These are phyloP conservation scores for Globisporangium nodosum DNA, from an alignment of 352 stramenopile genomes.

Conservation along the genomic window DNA sequence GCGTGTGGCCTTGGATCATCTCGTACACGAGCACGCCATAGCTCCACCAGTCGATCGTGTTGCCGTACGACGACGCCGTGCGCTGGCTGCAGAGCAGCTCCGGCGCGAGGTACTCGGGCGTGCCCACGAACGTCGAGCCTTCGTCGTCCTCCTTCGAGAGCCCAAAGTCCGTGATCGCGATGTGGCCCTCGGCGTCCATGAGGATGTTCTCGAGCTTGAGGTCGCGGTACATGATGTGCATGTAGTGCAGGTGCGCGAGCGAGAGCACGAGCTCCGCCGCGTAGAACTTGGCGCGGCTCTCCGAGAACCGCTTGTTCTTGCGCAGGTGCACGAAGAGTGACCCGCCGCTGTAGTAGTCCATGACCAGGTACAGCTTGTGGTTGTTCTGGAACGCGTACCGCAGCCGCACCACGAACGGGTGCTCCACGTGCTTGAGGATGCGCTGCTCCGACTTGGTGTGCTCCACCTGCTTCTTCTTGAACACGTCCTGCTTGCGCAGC, in stretches of 20 bases:
- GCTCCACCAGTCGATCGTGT: constrained; percentile 87
- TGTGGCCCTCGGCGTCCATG: constrained; percentile 79
- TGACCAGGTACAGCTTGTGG: constrained; percentile 85
- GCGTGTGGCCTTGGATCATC: constrained; percentile 82
- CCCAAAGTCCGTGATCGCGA: constrained; percentile 86
- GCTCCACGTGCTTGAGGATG: constrained; percentile 84
- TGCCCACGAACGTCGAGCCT: constrained; percentile 79
- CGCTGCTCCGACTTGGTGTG: constrained; percentile 87
- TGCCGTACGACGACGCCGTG: constrained; percentile 73
- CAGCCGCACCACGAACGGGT: constrained; percentile 86
- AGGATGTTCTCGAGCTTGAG: constrained; percentile 89
- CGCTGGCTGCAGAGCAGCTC: constrained; percentile 74
- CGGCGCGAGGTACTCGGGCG: constrained; percentile 78
- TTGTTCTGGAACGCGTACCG: constrained; percentile 88
- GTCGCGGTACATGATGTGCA: constrained; percentile 89
- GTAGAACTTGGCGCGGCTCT: constrained; percentile 77
- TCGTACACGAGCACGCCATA: constrained; percentile 85
- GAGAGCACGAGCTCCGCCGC: constrained; percentile 80
- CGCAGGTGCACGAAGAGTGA: constrained; percentile 83
- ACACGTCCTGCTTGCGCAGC: constrained; percentile 79
- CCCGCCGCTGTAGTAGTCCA: constrained; percentile 87
- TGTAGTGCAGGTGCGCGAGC: constrained; percentile 76
- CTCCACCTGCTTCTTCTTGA: constrained; percentile 83
- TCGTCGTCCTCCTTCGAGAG: constrained; percentile 84
- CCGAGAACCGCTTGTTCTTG: constrained; percentile 66